Evolutionary conservation across 2,329 filamentous ascomycete genomes (phyloP).

Genomic region (Blastomyces emzantsi): DNA sequence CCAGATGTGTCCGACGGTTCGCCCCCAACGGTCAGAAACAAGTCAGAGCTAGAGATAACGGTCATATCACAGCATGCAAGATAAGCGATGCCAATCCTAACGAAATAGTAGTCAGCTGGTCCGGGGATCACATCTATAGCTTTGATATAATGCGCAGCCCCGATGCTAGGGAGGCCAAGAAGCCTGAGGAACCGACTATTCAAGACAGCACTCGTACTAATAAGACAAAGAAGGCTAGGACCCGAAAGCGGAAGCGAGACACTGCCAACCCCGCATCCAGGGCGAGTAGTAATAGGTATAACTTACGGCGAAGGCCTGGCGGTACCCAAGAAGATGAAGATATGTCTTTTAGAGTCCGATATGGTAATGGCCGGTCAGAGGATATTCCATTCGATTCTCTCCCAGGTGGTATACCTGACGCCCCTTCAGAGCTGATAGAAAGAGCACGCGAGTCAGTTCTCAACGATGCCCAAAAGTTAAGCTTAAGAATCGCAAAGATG

Average conservation of each 20-base stretch:
- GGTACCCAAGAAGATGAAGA: constrained; percentile 31
- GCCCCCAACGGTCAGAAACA: constrained; percentile 51
- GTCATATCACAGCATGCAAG: constrained; percentile 62
- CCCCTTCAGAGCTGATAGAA: constrained; percentile 30
- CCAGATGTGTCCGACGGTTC: constrained; percentile 57
- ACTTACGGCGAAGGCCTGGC: constrained; percentile 41
- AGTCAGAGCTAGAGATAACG: constrained; percentile 41
- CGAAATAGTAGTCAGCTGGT: constrained; percentile 61
- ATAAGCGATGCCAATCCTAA: constrained; percentile 61
- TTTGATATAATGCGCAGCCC: constrained; percentile 55
- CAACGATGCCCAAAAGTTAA: constrained; percentile 44
- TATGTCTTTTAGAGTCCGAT: constrained; percentile 48
- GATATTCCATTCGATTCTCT: constrained; percentile 44
- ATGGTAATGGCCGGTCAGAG: constrained; percentile 52
- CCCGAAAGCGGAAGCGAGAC: constrained; percentile 50
- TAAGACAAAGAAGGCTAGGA: constrained; percentile 29
- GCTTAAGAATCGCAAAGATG: constrained; percentile 48
- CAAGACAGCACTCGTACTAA: constrained; percentile 22
- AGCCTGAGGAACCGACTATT: constrained; percentile 21
- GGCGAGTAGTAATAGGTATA: constrained; percentile 38
- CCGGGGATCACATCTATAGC: constrained; percentile 56
- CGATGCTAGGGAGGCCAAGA: constrained; percentile 42
- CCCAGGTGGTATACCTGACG: constrained; percentile 18
- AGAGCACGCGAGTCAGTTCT: constrained; percentile 40
- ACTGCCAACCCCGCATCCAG: constrained; percentile 39